Percentiles rank a stretch among this genome's conserved stretches.
phyloP scores from a whole-genome alignment of 2,329 filamentous ascomycete species.

The Coniochaeta sp. region DNA sequence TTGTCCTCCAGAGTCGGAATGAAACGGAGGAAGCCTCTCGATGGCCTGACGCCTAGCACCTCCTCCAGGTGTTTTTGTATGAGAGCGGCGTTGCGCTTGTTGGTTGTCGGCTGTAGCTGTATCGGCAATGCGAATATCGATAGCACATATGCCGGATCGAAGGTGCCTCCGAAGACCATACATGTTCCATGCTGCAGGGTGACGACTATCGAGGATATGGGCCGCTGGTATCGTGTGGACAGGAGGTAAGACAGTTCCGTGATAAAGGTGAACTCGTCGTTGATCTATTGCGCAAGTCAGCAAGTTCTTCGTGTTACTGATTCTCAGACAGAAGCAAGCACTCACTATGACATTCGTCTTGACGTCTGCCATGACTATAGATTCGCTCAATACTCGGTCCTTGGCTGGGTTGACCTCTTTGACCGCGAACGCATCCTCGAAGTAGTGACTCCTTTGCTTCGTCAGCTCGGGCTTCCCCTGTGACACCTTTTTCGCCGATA shows the following conservation, averaged over 20 bases:
- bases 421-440: conserved; percentile 34
- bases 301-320: background rate
- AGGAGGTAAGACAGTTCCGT: conserved; percentile 67
- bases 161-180: conserved; percentile 66
- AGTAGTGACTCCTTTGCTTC: conserved; percentile 33
- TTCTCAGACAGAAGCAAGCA: conserved; percentile 4
- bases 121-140: conserved; percentile 63
- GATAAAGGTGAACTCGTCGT: conserved; percentile 68
- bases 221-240: conserved; percentile 66
- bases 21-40: conserved; percentile 68
- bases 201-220: conserved; percentile 66
- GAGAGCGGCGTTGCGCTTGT: conserved; percentile 72
- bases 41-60: conserved; percentile 55
- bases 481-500: conserved; percentile 18
- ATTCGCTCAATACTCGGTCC: conserved; percentile 43
- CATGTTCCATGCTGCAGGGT: conserved; percentile 69
- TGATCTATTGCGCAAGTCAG: conserved; percentile 42
- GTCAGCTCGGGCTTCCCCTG: conserved; percentile 22
- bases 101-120: conserved; percentile 64
- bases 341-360: conserved; percentile 57
- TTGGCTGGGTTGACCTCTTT: conserved; percentile 24
- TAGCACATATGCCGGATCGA: conserved; percentile 73
- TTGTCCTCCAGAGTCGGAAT: conserved; percentile 60
- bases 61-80: conserved; percentile 71
- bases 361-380: conserved; percentile 55